Evolutionary conservation across 805 yeast species (phyloP), one percentile per base, ranked within the genome.

Genomic region (Saturnispora bothae): DNA sequence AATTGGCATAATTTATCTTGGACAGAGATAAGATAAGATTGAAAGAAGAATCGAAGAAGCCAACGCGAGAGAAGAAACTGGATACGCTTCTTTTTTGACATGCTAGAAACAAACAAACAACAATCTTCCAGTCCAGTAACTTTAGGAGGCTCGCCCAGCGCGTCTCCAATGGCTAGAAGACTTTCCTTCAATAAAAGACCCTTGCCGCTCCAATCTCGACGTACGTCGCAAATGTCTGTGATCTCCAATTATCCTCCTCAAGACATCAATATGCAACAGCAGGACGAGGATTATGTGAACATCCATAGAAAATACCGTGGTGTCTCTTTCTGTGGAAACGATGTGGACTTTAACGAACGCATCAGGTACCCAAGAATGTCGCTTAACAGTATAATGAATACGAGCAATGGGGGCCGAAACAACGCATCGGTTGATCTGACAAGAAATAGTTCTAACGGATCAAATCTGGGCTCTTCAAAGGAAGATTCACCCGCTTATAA

Each of bases 341-440:
- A 54, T 34, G 48, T 48, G 9, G 64, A 71, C 49, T 71, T 70
- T 45, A 72, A 71, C 45, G 74, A 71, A 42, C 71, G 69, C 47
- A 72, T 71, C 34, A 52, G 77, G 41, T 74, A 75, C 26, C 77
- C 77, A 9, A 51, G 75, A 35, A 67, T 70, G 71, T 60, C 65
- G 21, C 18, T 23, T 15, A 23, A 12, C 10, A 23, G 29, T 15
- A 16, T 33, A 5, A n/a, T 23, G 27, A 28, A n/a, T 16, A 28
- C 18, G 9, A 33, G 29, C 20, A 16, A 22, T 4, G 13, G 29
- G 7, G 25, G 25, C 25, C 25, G 10, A 7, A 22, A 22, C 25
- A 10, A 10, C 10, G 25, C 25, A 7, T 8, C 10, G 10, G 10
- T 10, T 10, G 25, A 22, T 8, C 7, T 22, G 10, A 22, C 25